A percentile compares a stretch with the other conserved stretches of the same genome.
Evolutionary conservation across 2,329 filamentous ascomycete genomes (phyloP).

Genomic region (Trichoderma sp.): DNA sequence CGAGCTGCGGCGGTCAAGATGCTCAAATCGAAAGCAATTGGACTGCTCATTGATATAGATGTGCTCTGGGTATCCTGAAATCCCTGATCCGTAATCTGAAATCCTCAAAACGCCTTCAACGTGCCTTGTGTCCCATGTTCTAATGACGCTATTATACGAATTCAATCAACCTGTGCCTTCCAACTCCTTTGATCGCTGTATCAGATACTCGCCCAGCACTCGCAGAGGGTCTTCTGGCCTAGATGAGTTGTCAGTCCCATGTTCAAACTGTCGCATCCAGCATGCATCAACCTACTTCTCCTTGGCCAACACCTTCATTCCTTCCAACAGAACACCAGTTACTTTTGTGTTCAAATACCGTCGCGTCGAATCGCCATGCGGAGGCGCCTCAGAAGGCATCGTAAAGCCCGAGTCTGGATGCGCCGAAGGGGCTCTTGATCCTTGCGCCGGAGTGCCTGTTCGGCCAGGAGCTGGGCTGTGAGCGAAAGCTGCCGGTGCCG

Average conservation of each 20-base stretch:
- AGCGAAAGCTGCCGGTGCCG: conserved; percentile 42
- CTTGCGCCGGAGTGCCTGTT: conserved; percentile 53
- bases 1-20: conserved; percentile 36
- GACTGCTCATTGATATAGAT: conserved; percentile 38
- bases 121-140: conserved; percentile 21
- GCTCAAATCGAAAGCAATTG: conserved; percentile 43
- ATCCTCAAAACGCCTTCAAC: conserved; percentile 27
- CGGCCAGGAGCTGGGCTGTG: conserved; percentile 49
- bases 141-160: conserved; percentile 1
- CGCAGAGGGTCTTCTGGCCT: conserved; percentile 69
- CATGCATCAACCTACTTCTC: conserved; percentile 63
- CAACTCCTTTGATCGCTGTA: conserved; percentile 67
- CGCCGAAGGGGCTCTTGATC: conserved; percentile 59
- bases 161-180: conserved; percentile 46
- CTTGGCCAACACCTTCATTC: conserved; percentile 72
- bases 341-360: conserved; percentile 73
- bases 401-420: conserved; percentile 56
- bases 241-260: conserved; percentile 18
- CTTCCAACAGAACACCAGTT: conserved; percentile 68
- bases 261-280: background rate
- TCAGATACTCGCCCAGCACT: conserved; percentile 69
- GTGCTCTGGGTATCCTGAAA: conserved; percentile 31
- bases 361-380: conserved; percentile 69
- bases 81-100: conserved; percentile 26
- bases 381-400: conserved; percentile 62